Base-by-base conservation (phyloP, 2,329 filamentous ascomycete genomes). In the Paraphaeosphaeria sporulosa region DNA sequence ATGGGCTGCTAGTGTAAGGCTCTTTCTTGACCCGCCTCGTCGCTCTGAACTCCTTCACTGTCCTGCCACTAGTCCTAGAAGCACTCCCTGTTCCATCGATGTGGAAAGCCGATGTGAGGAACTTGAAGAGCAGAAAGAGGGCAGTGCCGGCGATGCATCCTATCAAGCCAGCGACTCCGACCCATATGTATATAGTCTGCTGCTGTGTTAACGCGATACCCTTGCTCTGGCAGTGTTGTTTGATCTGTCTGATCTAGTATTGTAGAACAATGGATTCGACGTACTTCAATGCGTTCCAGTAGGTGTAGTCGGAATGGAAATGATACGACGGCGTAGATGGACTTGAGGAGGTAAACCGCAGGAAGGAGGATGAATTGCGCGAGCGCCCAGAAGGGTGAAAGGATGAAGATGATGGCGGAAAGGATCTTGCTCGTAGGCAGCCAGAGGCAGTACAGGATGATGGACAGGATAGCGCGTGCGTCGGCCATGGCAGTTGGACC, bases 101-200 rank as follows among this genome's bases (percentile, higher is more conserved):
- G 44, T 71, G 68, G 38, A 85, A 71, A 1, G 83, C 66, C 1
- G 85, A 81, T 5, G 85, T 82, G 55, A 91, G 74, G 59, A 85
- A 71, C 58, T 79, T 81, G 59, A 87, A 89, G 19, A 83, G 81
- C 55, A 86, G 77, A 69, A 86, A 84, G 46, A 93, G 76, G 19
- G 85, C 65, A 53, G 88, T 75, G 54, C 90, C 91, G 30, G 88
- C 80, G 12, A 86, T 53, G 55, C 89, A 78, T n/a, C 92, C 92
- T 55, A 92, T 82, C 19, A 91, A 76, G 34, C 86, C 83, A 8
- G 91, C 92, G 25, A 88, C 84, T 51, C 87, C 88, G 49, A 93
- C 81, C 69, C 84, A 89, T 70, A 85, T 83, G 71, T 82, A 84
- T 46, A 84, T 68, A 8, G 80, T 81, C 80, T 83, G 65, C 50